Evolutionary conservation across 495 filamentous ascomycete genomes (phyloP).

Genomic region (Penicillium silybi): DNA sequence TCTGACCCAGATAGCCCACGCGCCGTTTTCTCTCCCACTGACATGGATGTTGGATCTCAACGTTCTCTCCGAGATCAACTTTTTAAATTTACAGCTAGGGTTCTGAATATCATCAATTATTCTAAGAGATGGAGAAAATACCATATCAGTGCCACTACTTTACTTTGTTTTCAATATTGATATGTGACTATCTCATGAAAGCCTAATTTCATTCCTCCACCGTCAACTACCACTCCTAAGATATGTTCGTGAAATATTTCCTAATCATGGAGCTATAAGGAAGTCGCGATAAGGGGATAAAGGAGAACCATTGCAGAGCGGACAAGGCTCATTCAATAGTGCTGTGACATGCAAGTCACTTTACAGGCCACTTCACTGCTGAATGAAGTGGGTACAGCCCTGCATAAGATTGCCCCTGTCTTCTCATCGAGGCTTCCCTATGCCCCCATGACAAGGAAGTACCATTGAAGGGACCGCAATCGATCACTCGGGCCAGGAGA

Average conservation of each 20-base stretch:
- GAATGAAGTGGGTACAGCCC: neutral
- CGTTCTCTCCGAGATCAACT: too few relatives aligned
- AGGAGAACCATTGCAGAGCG: neutral
- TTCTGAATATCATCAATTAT: too few relatives aligned
- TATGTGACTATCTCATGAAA: conserved; percentile 1
- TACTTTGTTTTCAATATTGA: neutral
- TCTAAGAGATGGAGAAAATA: too few relatives aligned
- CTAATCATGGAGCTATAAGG: neutral
- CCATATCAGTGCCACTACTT: neutral
- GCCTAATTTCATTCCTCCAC: too few relatives aligned
- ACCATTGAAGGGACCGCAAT: neutral
- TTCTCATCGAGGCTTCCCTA: neutral
- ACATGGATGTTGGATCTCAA: too few relatives aligned
- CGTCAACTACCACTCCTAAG: too few relatives aligned
- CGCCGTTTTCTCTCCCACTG: too few relatives aligned
- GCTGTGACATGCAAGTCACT: neutral
- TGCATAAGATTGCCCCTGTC: neutral
- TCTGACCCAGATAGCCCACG: too few relatives aligned
- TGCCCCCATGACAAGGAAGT: neutral
- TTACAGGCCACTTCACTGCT: conserved; percentile 1
- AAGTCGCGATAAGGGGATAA: neutral
- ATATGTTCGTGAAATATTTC: neutral
- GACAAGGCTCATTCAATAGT: conserved; percentile 1
- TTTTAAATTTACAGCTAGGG: too few relatives aligned
- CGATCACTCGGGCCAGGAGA: neutral